Evolutionary conservation across 305 asterid genomes (phyloP), one percentile per base, ranked within the genome.

Genomic region (Fraxinus sp.): DNA sequence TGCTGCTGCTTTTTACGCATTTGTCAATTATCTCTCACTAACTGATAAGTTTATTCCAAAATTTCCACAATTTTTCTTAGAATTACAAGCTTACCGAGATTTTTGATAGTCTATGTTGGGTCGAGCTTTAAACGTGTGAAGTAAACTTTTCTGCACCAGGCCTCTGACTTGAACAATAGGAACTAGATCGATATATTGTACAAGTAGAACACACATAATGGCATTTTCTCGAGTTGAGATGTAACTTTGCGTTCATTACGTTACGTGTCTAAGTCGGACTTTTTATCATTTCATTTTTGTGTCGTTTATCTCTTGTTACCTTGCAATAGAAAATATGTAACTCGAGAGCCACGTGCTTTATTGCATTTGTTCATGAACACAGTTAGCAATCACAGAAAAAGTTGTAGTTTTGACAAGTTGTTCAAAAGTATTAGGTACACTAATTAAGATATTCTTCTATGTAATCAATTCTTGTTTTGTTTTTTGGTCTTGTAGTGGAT

Each of bases 401-500:
- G 11, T 18, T 18, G 24, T 57, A 57, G 26, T 57, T 57, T 57
- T 57, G 66, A 57, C 72, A 9, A 20, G 72, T 20, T 62, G 33
- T 9, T 66, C 20, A n/a, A 26, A 9, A 46, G 16, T 35, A 49
- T 77, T 77, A 28, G 33, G 68, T 46, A 13, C 68, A 13, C 41
- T 2, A 26, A 26, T 49, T 55, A 33, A 28, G 16, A 43, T 16
- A 32, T 41, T 37, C 30, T 70, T 49, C 79, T 49, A 33, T 14
- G 24, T 46, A 4, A 76, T 77, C 13, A 68, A 43, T 33, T 74
- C 57, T 13, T 2, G 1, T 52, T 37, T 7, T 16, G 1, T 43
- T 59, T 30, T 57, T 13, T 77, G 49, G 57, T 77, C 7, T 79
- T 80, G 77, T 89, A 94, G 98, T 82, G 82, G 95, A 84, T 36